These are phyloP conservation scores for Solanum arcanum DNA, from an alignment of 257 asterid genomes.

Conservation along the genomic window DNA sequence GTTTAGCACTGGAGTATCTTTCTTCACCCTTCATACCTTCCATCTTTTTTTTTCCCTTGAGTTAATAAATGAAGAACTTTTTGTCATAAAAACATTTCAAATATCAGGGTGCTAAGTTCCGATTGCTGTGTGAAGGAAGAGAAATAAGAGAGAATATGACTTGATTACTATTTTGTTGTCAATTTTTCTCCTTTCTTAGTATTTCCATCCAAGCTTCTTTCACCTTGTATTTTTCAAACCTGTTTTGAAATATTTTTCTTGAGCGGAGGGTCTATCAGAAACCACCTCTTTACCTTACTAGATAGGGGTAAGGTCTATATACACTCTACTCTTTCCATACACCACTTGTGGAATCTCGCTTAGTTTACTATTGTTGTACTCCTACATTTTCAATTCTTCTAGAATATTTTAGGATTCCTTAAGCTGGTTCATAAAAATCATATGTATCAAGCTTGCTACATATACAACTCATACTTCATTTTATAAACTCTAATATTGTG, in stretches of 20 bases:
- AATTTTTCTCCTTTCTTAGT: background rate
- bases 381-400: background rate
- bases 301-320: background rate
- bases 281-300: background rate
- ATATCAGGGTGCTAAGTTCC: background rate
- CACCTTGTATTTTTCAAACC: background rate
- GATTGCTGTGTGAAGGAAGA: background rate
- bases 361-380: background rate
- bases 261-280: background rate
- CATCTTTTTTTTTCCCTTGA: background rate
- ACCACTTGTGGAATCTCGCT: background rate
- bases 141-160: background rate
- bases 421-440: background rate
- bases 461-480: too few species aligned
- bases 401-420: background rate
- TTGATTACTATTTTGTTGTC: background rate
- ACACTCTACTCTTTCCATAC: background rate
- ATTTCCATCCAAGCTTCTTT: background rate
- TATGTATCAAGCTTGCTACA: background rate
- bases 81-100: background rate
- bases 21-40: background rate
- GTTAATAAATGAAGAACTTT: background rate
- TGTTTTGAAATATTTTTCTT: background rate
- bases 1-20: background rate
- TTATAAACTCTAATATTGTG: too few species aligned